Evolutionary conservation across 768 basidiomycete species (phyloP).

Genomic region (Tulasnella sp.): DNA sequence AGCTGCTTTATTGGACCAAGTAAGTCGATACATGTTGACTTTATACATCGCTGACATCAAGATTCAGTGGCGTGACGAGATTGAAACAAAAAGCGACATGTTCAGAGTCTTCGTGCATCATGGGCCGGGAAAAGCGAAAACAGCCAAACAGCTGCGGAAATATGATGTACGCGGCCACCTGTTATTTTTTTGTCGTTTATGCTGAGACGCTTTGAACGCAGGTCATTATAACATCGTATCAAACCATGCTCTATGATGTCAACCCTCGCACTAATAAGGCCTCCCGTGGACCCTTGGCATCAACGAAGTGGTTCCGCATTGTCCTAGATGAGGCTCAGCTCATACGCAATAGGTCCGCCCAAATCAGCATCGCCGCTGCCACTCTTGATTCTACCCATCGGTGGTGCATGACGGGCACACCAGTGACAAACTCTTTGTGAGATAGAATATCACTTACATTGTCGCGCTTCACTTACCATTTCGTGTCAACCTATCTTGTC

Average conservation of each 20-base stretch:
- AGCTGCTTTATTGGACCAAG: constrained; percentile 60
- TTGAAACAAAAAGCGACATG: constrained; percentile 52
- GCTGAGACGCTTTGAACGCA: constrained; percentile 22
- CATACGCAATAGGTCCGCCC: constrained; percentile 53
- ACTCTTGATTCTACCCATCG: constrained; percentile 50
- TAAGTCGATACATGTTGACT: constrained; percentile 19
- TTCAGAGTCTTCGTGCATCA: constrained; percentile 59
- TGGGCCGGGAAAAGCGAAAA: constrained; percentile 54
- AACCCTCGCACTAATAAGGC: constrained; percentile 1
- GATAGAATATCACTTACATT: too few relatives aligned
- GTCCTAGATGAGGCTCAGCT: constrained; percentile 72
- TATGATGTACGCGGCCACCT: constrained; percentile 34
- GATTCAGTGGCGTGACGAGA: constrained; percentile 59
- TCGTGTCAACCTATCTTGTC: neutral
- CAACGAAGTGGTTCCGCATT: constrained; percentile 51
- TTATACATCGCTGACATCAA: neutral
- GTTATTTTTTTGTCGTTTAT: neutral
- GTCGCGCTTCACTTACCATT: neutral
- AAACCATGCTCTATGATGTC: constrained; percentile 53
- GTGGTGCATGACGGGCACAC: constrained; percentile 72
- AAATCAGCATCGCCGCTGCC: constrained; percentile 44
- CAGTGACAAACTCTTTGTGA: constrained; percentile 62
- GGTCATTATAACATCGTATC: constrained; percentile 67
- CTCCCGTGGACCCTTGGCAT: constrained; percentile 45
- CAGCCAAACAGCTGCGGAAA: constrained; percentile 34